Evolutionary conservation across 352 stramenopile genomes (phyloP).

Genomic region (Globisporangium barbulae): DNA sequence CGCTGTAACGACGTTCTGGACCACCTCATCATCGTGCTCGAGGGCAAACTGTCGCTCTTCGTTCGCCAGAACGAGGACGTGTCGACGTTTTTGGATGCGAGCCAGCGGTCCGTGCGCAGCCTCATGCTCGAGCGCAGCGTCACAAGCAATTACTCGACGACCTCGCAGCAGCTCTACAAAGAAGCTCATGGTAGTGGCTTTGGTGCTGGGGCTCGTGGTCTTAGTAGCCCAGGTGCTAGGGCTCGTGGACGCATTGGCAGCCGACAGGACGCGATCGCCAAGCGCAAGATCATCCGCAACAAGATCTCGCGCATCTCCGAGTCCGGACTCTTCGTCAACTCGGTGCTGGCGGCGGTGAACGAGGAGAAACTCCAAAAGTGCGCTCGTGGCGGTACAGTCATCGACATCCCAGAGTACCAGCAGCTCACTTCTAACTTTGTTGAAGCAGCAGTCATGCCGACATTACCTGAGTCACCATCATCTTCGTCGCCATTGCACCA

Average conservation of each 20-base stretch:
- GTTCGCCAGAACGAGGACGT: conserved; percentile 39
- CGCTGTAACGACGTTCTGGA: conserved; percentile 34
- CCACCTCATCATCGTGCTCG: conserved; percentile 48
- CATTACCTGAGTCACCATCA: conserved; percentile 7
- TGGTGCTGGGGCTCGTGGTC: background rate
- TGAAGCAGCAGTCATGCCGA: background rate
- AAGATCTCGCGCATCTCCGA: conserved; percentile 14
- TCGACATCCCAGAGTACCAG: background rate
- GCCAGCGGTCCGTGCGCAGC: conserved; percentile 53
- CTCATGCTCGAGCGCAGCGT: conserved; percentile 52
- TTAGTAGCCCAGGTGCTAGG: background rate
- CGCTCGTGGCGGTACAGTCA: background rate
- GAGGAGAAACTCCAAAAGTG: conserved; percentile 20
- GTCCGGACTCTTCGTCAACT: conserved; percentile 38
- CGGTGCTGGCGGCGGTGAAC: conserved; percentile 45
- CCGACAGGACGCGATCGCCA: conserved; percentile 5
- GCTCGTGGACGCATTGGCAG: background rate
- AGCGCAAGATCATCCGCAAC: conserved; percentile 16
- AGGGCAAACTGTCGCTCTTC: conserved; percentile 37
- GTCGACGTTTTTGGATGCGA: conserved; percentile 39
- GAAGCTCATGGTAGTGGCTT: background rate
- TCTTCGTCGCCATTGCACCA: background rate
- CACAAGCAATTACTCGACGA: conserved; percentile 68
- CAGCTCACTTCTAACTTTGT: background rate
- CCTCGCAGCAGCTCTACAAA: conserved; percentile 51